A percentile compares a stretch with the other conserved stretches of the same genome.
Evolutionary conservation across 345 rosid species (phyloP).

Genomic region (Sisymbrium irio): DNA sequence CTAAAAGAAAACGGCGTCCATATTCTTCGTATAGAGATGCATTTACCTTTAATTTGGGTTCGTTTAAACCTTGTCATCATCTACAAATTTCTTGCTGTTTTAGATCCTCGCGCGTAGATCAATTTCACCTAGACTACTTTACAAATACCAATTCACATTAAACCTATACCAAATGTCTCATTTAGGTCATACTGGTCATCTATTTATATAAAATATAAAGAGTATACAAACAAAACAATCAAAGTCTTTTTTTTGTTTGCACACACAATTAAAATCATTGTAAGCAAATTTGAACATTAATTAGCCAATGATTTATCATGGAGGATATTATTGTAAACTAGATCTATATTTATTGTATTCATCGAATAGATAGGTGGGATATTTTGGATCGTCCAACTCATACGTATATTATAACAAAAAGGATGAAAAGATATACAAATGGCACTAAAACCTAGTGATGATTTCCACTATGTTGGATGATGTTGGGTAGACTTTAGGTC

Average conservation of each 20-base stretch:
- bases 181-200: background rate
- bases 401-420: background rate
- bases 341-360: background rate
- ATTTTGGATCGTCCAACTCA: slow-evolving; percentile 3
- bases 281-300: background rate
- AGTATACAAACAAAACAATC: background rate
- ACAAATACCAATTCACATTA: background rate
- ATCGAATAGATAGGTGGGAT: background rate
- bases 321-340: background rate
- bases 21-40: background rate
- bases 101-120: slow-evolving; percentile 11
- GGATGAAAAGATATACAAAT: background rate
- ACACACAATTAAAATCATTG: background rate
- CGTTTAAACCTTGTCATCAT: background rate
- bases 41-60: background rate
- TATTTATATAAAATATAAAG: background rate
- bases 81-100: background rate
- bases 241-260: too few species aligned
- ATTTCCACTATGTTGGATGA: slow-evolving; percentile 10
- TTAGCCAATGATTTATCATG: slow-evolving; percentile 1
- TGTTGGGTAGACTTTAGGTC: slow-evolving; percentile 23
- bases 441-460: background rate
- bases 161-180: background rate
- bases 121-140: slow-evolving; percentile 8
- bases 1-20: slow-evolving; percentile 11